Evolutionary conservation across 2,329 filamentous ascomycete genomes (phyloP).

Genomic region (Cladosporium sp.): DNA sequence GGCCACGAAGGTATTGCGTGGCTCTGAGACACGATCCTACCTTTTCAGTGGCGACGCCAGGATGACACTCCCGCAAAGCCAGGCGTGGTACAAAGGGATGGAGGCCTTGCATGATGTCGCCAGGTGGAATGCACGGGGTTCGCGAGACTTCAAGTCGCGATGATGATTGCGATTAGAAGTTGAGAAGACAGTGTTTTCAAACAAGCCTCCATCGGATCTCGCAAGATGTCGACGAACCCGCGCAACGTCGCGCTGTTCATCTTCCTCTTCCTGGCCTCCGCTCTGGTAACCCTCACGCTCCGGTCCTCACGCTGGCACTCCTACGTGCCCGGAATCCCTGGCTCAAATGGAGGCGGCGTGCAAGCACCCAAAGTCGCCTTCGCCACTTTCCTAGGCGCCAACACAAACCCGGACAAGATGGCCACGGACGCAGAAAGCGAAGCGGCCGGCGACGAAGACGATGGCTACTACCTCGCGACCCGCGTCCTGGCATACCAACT

Average conservation of each 20-base stretch:
- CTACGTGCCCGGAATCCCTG: constrained; percentile 16
- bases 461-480: constrained; percentile 31
- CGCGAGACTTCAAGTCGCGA: too few species aligned
- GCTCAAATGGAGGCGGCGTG: constrained; percentile 11
- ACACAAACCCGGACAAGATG: constrained; percentile 15
- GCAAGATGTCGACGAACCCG: constrained; percentile 16
- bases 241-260: constrained; percentile 27
- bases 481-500: constrained; percentile 34
- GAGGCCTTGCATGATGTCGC: too few species aligned
- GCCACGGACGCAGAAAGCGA: constrained; percentile 20
- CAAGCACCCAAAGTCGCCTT: constrained; percentile 30
- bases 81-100: too few species aligned
- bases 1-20: too few species aligned
- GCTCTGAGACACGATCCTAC: too few species aligned
- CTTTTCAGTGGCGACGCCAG: too few species aligned
- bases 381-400: constrained; percentile 33
- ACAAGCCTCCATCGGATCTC: too few species aligned
- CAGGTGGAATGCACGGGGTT: too few species aligned
- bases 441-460: constrained; percentile 24
- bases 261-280: constrained; percentile 30
- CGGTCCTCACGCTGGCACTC: constrained; percentile 17
- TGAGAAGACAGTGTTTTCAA: too few species aligned
- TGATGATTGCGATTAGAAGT: too few species aligned
- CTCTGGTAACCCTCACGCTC: constrained; percentile 27
- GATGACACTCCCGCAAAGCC: too few species aligned